Evolutionary conservation across 257 asterid species (phyloP), one percentile per base, ranked within the genome.

Genomic region (Nicotiana tomentosiformis): DNA sequence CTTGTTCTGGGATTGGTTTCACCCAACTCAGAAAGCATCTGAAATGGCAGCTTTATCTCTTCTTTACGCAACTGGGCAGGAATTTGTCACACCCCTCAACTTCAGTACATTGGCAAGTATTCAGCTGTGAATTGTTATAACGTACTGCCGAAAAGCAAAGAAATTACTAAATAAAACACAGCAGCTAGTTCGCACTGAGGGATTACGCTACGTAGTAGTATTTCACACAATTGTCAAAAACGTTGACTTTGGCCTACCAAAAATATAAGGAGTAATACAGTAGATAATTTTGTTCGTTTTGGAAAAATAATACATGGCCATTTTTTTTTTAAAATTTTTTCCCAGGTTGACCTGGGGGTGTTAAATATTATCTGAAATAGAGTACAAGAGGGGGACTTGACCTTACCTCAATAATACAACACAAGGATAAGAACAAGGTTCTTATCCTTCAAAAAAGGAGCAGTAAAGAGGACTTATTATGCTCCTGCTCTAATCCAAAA

Each of bases 1-100:
- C 82, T 80, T 91, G 61, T 93, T 91, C 86, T 91, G 91, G 91
- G 94, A 91, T 83, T 69, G 79, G 87, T 86, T 76, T 82, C 97
- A 92, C 74, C 97, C 97, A 0, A 92, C 95, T 5, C 87, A 86
- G 78, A 17, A 33, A 77, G 94, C 93, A 23, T 69, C 93, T 1
- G 0, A 10, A n/a, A 64, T 86, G 66, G 92, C 91, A 2, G 96
- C 94, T 9, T 32, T 66, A 16, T 20, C 77, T 32, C 81, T 86
- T 10, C 83, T 83, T 39, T 66, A n/a, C 6, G 84, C 80, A 14
- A 56, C 55, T 51, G 82, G 80, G 23, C 46, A 53, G 51, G 83
- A 84, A 46, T 81, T 77, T 43, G 87, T 82, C n/a, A 78, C 81
- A 33, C 89, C 89, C 29, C 55, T 82, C 51, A 87, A 87, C 69